Evolutionary conservation across 108 stramenopile genomes (phyloP).

Genomic region (Stephanodiscus minutulus): DNA sequence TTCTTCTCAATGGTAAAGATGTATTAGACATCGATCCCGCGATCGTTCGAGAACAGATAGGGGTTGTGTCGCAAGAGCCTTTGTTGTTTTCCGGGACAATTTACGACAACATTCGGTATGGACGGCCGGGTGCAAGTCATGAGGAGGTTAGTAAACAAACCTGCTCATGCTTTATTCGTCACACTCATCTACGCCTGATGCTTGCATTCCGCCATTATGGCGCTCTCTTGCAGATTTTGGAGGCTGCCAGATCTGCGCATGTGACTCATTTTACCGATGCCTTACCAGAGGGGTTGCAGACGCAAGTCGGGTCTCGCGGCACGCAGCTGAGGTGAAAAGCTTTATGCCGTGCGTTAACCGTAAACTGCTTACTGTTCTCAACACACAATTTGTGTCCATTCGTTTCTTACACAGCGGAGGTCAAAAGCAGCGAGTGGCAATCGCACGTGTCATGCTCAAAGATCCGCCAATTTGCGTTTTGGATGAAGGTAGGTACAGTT

Average conservation of each 20-base stretch:
- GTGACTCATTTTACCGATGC: slow-evolving; percentile 72
- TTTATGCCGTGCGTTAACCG: background rate
- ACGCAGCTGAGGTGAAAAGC: slow-evolving; percentile 66
- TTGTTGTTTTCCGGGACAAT: slow-evolving; percentile 90
- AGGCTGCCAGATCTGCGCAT: slow-evolving; percentile 73
- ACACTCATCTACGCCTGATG: background rate
- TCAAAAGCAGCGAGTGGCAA: slow-evolving; percentile 91
- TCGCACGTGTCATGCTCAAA: slow-evolving; percentile 82
- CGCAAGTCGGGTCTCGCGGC: slow-evolving; percentile 89
- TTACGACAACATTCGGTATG: slow-evolving; percentile 87
- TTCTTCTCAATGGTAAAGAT: slow-evolving; percentile 76
- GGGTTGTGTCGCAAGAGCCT: slow-evolving; percentile 93
- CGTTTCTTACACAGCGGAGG: slow-evolving; percentile 63
- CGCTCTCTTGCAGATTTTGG: slow-evolving; percentile 10
- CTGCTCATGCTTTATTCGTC: background rate
- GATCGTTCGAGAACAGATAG: slow-evolving; percentile 71
- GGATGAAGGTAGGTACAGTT: slow-evolving; percentile 49
- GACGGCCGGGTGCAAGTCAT: slow-evolving; percentile 61
- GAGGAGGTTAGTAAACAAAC: slow-evolving; percentile 54
- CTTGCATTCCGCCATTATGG: background rate
- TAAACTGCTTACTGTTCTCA: background rate
- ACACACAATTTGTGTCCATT: background rate
- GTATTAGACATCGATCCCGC: slow-evolving; percentile 64
- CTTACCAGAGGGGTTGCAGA: slow-evolving; percentile 85
- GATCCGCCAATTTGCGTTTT: slow-evolving; percentile 79